Percentiles rank a stretch among this genome's conserved stretches.
phyloP scores from a whole-genome alignment of 257 asterid species.

The Salvia rosmarinus region DNA sequence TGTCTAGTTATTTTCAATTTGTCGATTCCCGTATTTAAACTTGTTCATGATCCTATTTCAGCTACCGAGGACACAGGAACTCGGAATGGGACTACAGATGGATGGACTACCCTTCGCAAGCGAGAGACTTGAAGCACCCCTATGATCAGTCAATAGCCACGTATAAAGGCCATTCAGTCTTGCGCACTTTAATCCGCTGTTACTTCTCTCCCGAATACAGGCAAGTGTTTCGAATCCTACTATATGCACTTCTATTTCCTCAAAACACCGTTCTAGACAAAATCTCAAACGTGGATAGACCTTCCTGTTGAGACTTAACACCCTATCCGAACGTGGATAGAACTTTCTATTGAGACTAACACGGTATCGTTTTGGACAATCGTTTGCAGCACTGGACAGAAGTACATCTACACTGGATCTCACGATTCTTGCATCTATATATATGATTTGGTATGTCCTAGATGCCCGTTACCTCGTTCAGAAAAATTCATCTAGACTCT shows the following conservation, averaged over 20 bases:
- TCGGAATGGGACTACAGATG: slow-evolving; percentile 92
- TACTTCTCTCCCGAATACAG: slow-evolving; percentile 89
- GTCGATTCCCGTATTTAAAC: neutral
- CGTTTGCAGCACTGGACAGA: slow-evolving; percentile 85
- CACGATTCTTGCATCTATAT: slow-evolving; percentile 70
- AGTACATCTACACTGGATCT: slow-evolving; percentile 90
- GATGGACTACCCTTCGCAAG: slow-evolving; percentile 88
- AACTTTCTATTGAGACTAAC: neutral
- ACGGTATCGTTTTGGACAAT: neutral
- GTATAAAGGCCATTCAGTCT: slow-evolving; percentile 80
- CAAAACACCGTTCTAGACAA: neutral
- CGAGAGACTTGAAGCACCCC: slow-evolving; percentile 74
- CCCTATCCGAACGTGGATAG: too few relatives aligned
- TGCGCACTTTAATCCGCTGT: slow-evolving; percentile 85
- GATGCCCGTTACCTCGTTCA: neutral
- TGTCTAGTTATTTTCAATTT: neutral
- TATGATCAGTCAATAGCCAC: slow-evolving; percentile 76
- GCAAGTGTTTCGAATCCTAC: slow-evolving; percentile 40
- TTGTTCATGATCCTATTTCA: slow-evolving; percentile 35
- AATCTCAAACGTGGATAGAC: too few relatives aligned
- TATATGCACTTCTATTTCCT: neutral
- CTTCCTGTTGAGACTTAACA: too few relatives aligned
- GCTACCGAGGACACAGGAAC: slow-evolving; percentile 55
- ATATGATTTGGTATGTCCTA: slow-evolving; percentile 78
- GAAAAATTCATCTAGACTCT: too few relatives aligned